phyloP scores from a whole-genome alignment of 805 yeast genomes.

The Metschnikowia lachancei region DNA sequence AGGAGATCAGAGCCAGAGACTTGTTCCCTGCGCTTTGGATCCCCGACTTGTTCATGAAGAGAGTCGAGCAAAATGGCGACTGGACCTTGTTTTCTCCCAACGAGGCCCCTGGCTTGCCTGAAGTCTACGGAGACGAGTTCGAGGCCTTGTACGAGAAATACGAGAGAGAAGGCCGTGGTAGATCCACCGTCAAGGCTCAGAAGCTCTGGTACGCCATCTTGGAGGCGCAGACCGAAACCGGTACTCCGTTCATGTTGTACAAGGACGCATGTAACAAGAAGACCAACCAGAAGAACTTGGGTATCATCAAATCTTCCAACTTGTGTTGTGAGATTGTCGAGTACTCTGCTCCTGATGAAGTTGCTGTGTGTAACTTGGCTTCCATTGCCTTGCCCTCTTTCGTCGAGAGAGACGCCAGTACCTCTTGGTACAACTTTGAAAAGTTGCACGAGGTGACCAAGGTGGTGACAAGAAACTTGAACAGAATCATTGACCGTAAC shows the following conservation, averaged over 20 bases:
- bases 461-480: conserved; percentile 54
- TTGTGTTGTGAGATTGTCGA: conserved; percentile 65
- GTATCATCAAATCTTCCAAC: conserved; percentile 58
- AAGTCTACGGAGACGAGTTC: conserved; percentile 56
- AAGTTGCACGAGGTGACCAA: conserved; percentile 54
- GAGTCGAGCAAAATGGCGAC: conserved; percentile 53
- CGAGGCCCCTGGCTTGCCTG: conserved; percentile 56
- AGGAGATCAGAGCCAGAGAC: conserved; percentile 61
- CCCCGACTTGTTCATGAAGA: conserved; percentile 60
- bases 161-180: conserved; percentile 51
- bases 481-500: conserved; percentile 55
- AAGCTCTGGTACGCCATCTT: conserved; percentile 59
- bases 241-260: conserved; percentile 63
- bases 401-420: conserved; percentile 43
- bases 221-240: conserved; percentile 64
- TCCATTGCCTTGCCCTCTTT: conserved; percentile 58
- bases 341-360: conserved; percentile 56
- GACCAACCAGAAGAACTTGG: conserved; percentile 60
- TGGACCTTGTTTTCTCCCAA: conserved; percentile 62
- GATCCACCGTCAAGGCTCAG: conserved; percentile 52
- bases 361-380: conserved; percentile 61
- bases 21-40: conserved; percentile 64
- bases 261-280: conserved; percentile 60
- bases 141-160: conserved; percentile 49
- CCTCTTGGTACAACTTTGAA: conserved; percentile 52